phyloP scores from a whole-genome alignment of 2,329 filamentous ascomycete species.

The Colletotrichum sp. region DNA sequence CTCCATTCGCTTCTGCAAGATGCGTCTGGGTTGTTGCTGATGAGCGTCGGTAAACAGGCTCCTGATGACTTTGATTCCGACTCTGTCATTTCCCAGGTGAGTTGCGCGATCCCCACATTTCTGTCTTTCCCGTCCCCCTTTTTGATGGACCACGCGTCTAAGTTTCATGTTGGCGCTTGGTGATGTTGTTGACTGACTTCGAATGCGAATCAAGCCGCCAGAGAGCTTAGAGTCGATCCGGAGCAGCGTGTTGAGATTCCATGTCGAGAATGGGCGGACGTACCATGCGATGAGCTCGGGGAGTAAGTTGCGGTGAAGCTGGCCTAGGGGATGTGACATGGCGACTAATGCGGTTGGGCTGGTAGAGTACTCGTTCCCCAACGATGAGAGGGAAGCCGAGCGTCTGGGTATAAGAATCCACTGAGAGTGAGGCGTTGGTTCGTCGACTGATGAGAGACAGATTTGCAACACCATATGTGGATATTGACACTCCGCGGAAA shows the following conservation, averaged over 20 bases:
- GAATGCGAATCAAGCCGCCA: neutral
- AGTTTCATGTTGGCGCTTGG: neutral
- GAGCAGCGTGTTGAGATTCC: slow-evolving; percentile 13
- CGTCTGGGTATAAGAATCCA: slow-evolving; percentile 23
- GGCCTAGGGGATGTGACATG: rapidly evolving
- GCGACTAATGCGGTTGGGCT: neutral
- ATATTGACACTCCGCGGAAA: slow-evolving; percentile 34
- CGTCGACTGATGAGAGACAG: slow-evolving; percentile 16
- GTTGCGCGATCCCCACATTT: neutral
- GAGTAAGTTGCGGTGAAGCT: slow-evolving; percentile 21
- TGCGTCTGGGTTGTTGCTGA: neutral
- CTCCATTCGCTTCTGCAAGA: neutral
- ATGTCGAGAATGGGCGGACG: slow-evolving; percentile 21
- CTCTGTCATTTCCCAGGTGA: slow-evolving; percentile 7
- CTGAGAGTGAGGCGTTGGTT: neutral
- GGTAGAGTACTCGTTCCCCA: slow-evolving; percentile 30
- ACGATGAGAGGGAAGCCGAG: slow-evolving; percentile 33
- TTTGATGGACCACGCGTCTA: neutral
- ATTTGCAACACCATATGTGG: slow-evolving; percentile 42
- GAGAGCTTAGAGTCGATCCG: slow-evolving; percentile 8
- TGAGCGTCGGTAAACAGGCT: neutral
- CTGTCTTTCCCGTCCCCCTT: neutral
- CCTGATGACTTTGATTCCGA: slow-evolving; percentile 15
- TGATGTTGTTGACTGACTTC: no score
- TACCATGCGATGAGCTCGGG: slow-evolving; percentile 27